phyloP scores from a whole-genome alignment of 2,329 filamentous ascomycete genomes.

The Neoscytalidium dimidiatum region DNA sequence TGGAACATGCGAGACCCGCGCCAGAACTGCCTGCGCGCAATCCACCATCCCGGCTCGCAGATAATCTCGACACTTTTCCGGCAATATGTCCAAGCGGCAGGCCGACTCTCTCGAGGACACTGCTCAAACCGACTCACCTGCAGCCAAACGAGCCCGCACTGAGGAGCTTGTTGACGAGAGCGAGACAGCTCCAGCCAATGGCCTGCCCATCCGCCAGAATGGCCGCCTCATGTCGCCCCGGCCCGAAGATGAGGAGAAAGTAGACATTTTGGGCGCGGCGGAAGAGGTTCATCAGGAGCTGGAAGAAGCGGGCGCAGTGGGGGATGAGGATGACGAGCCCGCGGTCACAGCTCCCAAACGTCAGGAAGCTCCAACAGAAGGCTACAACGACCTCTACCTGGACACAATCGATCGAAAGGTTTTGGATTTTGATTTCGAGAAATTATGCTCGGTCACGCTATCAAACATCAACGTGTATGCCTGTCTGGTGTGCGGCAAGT shows the following conservation, averaged over 20 bases:
- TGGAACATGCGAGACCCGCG: conserved; percentile 14
- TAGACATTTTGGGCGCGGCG: conserved; percentile 38
- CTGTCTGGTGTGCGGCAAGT: conserved; percentile 95
- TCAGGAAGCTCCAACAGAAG: conserved; percentile 77
- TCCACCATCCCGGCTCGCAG: not conserved
- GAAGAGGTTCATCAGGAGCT: conserved; percentile 39
- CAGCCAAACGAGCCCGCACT: conserved; percentile 49
- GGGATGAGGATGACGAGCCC: conserved; percentile 39
- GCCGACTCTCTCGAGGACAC: conserved; percentile 49
- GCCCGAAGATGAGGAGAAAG: conserved; percentile 28
- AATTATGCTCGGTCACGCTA: conserved; percentile 91
- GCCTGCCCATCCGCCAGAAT: conserved; percentile 19
- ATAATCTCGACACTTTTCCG: not conserved
- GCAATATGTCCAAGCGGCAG: conserved; percentile 48
- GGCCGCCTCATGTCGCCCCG: not conserved
- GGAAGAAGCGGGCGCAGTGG: conserved; percentile 36
- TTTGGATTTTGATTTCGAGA: conserved; percentile 98
- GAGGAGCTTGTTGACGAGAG: conserved; percentile 41
- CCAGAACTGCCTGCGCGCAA: not conserved
- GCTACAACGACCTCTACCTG: conserved; percentile 94
- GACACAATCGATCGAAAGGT: conserved; percentile 93
- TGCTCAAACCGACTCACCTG: conserved; percentile 45
- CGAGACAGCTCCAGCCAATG: conserved; percentile 25
- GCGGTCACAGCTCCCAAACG: conserved; percentile 55
- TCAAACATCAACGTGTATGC: conserved; percentile 99